phyloP scores from a whole-genome alignment of 2,329 filamentous ascomycete genomes.

The Chrysoporthe cubensis region DNA sequence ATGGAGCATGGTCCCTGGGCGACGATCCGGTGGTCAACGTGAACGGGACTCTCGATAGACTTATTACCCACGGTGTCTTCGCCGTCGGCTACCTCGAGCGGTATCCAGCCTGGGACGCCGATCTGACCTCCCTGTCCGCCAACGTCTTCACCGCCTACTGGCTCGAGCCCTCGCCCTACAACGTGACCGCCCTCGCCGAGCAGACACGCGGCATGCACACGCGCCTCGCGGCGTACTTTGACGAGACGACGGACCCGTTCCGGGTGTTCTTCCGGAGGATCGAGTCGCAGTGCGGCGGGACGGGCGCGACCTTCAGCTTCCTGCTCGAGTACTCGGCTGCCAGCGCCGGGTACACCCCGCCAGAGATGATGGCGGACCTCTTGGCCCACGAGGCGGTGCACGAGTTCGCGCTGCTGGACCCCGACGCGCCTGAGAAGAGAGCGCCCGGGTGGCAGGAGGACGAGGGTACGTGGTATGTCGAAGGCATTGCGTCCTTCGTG shows the following conservation, averaged over 20 bases:
- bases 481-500: constrained; percentile 26
- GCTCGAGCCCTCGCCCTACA: constrained; percentile 13
- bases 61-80: constrained; percentile 16
- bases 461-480: constrained; percentile 21
- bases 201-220: constrained; percentile 13
- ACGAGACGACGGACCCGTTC: constrained; percentile 15
- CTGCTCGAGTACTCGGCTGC: constrained; percentile 23
- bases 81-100: constrained; percentile 11
- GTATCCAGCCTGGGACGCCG: constrained; percentile 8
- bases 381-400: constrained; percentile 29
- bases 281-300: constrained; percentile 13
- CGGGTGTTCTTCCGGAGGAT: constrained; percentile 22
- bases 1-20: constrained; percentile 17
- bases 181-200: constrained; percentile 14
- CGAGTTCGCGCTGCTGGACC: constrained; percentile 24
- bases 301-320: constrained; percentile 18
- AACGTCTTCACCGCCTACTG: constrained; percentile 20
- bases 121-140: background rate
- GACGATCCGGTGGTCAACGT: background rate
- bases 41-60: constrained; percentile 1
- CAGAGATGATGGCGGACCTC: constrained; percentile 19
- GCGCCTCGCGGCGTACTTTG: constrained; percentile 11
- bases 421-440: background rate
- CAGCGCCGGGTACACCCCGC: constrained; percentile 7
- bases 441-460: constrained; percentile 10